Evolutionary conservation across 805 yeast genomes (phyloP).

Genomic region (Metschnikowia gruessii): DNA sequence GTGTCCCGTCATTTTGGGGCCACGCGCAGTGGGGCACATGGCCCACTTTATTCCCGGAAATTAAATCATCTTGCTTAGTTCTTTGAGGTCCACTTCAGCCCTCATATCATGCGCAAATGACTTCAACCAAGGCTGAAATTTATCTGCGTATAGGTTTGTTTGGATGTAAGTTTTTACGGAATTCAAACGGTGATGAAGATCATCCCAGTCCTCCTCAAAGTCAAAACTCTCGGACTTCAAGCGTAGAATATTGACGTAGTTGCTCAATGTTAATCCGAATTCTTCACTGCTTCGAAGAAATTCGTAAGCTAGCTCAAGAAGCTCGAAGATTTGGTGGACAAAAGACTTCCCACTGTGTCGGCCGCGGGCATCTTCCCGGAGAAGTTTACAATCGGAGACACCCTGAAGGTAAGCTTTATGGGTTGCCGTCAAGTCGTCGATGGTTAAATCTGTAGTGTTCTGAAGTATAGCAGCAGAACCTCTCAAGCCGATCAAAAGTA

Average conservation of each 20-base stretch:
- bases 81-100: constrained; percentile 50
- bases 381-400: constrained; percentile 31
- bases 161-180: constrained; percentile 41
- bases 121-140: constrained; percentile 42
- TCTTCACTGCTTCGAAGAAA: constrained; percentile 38
- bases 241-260: constrained; percentile 30
- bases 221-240: constrained; percentile 16
- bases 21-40: background rate
- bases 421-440: constrained; percentile 17
- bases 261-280: constrained; percentile 26
- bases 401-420: constrained; percentile 15
- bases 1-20: background rate
- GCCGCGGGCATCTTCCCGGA: constrained; percentile 32
- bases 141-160: constrained; percentile 35
- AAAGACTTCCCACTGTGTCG: constrained; percentile 27
- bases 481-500: constrained; percentile 3
- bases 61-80: constrained; percentile 40
- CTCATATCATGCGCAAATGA: constrained; percentile 50
- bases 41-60: background rate
- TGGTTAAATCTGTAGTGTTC: constrained; percentile 15
- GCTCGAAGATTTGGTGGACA: constrained; percentile 33
- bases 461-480: background rate
- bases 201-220: constrained; percentile 26
- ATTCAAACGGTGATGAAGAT: constrained; percentile 35
- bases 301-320: constrained; percentile 30